Percentiles rank a stretch among this genome's conserved stretches.
Conservation (phyloP, 805 yeast species). For the Candida wancherniae region DNA sequence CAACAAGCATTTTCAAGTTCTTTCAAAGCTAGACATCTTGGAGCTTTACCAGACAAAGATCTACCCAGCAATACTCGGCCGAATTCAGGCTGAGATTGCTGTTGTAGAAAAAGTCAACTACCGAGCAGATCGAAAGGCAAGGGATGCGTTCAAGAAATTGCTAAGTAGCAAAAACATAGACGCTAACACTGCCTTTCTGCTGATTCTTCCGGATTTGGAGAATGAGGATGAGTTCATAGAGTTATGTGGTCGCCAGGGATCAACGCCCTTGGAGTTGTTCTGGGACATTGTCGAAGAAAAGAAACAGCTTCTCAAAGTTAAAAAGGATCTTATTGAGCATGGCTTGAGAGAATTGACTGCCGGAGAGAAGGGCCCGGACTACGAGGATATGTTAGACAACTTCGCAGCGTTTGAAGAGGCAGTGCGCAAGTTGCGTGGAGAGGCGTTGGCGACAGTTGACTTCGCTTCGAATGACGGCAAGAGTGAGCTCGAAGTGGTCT, state of each 20-base stretch:
- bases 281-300: constrained; percentile 69
- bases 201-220: constrained; percentile 46
- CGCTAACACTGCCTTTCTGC: constrained; percentile 57
- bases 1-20: constrained; percentile 47
- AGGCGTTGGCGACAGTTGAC: constrained; percentile 23
- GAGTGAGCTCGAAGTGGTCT: constrained; percentile 25
- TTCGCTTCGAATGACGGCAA: constrained; percentile 11
- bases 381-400: constrained; percentile 14
- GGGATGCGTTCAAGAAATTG: constrained; percentile 53
- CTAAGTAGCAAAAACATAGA: constrained; percentile 36
- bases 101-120: constrained; percentile 37
- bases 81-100: constrained; percentile 19
- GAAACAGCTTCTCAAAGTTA: constrained; percentile 49
- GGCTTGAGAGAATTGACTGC: constrained; percentile 33
- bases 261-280: constrained; percentile 70
- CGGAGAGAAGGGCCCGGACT: constrained; percentile 10
- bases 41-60: constrained; percentile 42
- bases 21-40: constrained; percentile 59
- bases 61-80: constrained; percentile 23
- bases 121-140: constrained; percentile 57
- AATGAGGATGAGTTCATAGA: constrained; percentile 54
- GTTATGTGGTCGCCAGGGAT: constrained; percentile 71
- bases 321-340: constrained; percentile 56
- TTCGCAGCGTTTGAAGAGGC: constrained; percentile 18
- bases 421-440: constrained; percentile 23